phyloP scores from a whole-genome alignment of 495 filamentous ascomycete genomes.

The Parathielavia hyrcaniae region DNA sequence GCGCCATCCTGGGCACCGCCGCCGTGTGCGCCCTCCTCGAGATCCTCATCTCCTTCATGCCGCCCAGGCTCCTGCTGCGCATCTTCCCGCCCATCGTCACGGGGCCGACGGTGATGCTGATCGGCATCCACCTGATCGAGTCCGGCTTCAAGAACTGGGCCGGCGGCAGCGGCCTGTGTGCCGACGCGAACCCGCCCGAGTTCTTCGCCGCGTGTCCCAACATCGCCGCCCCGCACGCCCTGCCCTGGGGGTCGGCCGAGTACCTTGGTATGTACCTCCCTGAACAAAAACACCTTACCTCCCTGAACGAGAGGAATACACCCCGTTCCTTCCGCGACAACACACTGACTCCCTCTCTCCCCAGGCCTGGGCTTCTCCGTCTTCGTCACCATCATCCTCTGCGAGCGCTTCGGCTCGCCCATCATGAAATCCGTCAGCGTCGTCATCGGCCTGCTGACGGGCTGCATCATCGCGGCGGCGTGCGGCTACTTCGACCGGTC shows the following conservation, averaged over 20 bases:
- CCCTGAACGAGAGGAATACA: too few relatives aligned
- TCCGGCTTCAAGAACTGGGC: slow-evolving; percentile 80
- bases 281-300: too few relatives aligned
- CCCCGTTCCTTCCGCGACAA: too few relatives aligned
- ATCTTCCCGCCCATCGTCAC: slow-evolving; percentile 89
- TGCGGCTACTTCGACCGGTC: slow-evolving; percentile 73
- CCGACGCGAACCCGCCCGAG: slow-evolving; percentile 47
- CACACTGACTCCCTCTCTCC: too few relatives aligned
- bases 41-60: slow-evolving; percentile 68
- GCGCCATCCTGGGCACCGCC: slow-evolving; percentile 73
- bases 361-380: slow-evolving; percentile 70
- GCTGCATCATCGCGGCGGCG: slow-evolving; percentile 81
- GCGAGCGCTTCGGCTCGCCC: slow-evolving; percentile 79
- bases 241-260: slow-evolving; percentile 82
- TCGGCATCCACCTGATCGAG: slow-evolving; percentile 62
- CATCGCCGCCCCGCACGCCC: slow-evolving; percentile 65
- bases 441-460: slow-evolving; percentile 72
- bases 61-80: slow-evolving; percentile 60
- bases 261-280: slow-evolving; percentile 55
- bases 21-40: slow-evolving; percentile 65
- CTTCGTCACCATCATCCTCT: slow-evolving; percentile 79
- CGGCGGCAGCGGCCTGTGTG: slow-evolving; percentile 64
- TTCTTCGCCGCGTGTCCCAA: slow-evolving; percentile 62
- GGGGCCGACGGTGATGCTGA: slow-evolving; percentile 70
- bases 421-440: slow-evolving; percentile 63